phyloP scores from a whole-genome alignment of 2,329 filamentous ascomycete genomes.

The Apiospora kogelbergensis region DNA sequence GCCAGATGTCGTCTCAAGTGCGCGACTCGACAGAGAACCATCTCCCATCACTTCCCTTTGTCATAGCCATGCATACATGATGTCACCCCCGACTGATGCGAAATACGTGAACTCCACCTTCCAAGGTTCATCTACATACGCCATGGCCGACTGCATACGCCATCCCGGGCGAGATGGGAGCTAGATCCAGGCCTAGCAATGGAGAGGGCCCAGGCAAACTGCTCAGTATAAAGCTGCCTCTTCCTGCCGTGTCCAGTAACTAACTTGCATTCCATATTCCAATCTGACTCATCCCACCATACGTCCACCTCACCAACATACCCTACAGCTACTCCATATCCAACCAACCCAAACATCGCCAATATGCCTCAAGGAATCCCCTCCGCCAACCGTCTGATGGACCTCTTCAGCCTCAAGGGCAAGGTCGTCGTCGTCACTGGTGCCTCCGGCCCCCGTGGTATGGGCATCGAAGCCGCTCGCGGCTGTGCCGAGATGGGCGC shows the following conservation, averaged over 20 bases:
- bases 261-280: background rate
- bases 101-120: background rate
- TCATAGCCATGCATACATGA: slow-evolving; percentile 17
- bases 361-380: slow-evolving; percentile 60
- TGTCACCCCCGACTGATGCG: slow-evolving; percentile 10
- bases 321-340: background rate
- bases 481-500: slow-evolving; percentile 71
- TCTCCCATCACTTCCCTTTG: slow-evolving; percentile 1
- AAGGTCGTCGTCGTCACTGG: slow-evolving; percentile 72
- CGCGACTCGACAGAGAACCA: background rate
- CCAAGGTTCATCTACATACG: background rate
- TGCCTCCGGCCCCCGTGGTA: slow-evolving; percentile 67
- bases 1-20: background rate
- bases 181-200: background rate
- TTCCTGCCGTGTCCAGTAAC: background rate
- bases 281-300: background rate
- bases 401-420: slow-evolving; percentile 71
- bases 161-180: background rate
- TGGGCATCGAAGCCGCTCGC: slow-evolving; percentile 69
- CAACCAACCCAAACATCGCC: slow-evolving; percentile 11
- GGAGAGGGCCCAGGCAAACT: background rate
- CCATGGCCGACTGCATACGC: background rate
- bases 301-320: background rate
- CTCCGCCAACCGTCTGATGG: slow-evolving; percentile 56
- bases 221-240: slow-evolving; percentile 8